These are phyloP conservation scores for Trametes cinnabarina DNA, from an alignment of 768 basidiomycete genomes.

Conservation along the genomic window DNA sequence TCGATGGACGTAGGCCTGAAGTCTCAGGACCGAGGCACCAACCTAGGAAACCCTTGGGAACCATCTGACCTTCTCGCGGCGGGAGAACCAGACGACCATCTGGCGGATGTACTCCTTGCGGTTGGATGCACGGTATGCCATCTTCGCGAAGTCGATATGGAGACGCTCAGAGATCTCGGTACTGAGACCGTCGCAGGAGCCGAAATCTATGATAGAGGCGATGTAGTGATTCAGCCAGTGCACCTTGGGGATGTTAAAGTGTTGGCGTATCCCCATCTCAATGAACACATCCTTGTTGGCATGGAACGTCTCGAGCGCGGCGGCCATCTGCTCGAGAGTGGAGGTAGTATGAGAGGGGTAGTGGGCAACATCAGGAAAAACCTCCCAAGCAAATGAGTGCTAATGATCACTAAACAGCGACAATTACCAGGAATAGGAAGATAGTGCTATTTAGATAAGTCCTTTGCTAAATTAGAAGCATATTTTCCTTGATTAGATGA, in stretches of 20 bases:
- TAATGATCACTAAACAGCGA: no score
- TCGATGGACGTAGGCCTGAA: no score
- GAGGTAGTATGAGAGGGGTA: not conserved
- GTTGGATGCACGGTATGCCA: conserved; percentile 28
- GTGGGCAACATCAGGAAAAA: no score
- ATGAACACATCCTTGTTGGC: conserved; percentile 38
- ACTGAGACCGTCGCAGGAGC: conserved; percentile 28
- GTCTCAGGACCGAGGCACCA: no score
- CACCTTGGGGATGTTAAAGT: conserved; percentile 32
- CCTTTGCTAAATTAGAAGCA: no score
- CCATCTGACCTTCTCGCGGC: conserved; percentile 11
- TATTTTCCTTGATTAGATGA: no score
- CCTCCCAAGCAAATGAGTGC: no score
- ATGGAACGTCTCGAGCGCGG: conserved; percentile 27
- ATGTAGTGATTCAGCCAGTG: conserved; percentile 26
- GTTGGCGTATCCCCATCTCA: conserved; percentile 23
- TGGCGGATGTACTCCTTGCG: conserved; percentile 25
- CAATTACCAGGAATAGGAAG: no score
- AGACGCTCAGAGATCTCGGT: conserved; percentile 30
- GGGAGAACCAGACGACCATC: conserved; percentile 24
- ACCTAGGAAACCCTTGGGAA: no score
- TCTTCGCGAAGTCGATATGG: no score
- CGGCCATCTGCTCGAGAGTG: not conserved
- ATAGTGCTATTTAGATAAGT: no score
- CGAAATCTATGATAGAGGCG: conserved; percentile 14